Conservation (phyloP, 164 flowering plant genomes). For the Stephania cephalantha region DNA sequence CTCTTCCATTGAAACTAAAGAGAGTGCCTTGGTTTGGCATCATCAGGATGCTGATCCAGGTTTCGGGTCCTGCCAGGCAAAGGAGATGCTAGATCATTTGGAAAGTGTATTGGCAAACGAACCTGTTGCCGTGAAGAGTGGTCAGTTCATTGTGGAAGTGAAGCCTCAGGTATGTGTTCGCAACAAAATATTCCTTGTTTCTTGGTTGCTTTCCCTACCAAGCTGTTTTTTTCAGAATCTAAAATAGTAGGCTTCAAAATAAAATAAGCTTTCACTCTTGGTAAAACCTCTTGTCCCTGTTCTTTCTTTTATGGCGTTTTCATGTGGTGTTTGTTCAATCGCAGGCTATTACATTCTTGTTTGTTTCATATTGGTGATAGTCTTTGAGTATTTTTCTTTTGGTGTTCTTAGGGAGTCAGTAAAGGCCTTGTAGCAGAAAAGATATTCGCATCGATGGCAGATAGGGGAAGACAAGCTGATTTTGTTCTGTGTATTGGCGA, state of each 20-base stretch:
- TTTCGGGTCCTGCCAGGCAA: constrained; percentile 66
- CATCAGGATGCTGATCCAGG: constrained; percentile 65
- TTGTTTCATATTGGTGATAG: neutral
- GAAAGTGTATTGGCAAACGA: constrained; percentile 77
- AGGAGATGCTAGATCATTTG: constrained; percentile 65
- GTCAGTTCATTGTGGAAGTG: constrained; percentile 69
- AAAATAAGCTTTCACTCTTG: neutral
- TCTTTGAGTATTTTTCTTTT: neutral
- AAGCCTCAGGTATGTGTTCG: constrained; percentile 54
- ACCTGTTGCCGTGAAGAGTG: constrained; percentile 65
- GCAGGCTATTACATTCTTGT: neutral
- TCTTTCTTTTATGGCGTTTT: neutral
- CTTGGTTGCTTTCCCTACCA: neutral
- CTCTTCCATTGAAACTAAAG: constrained; percentile 58
- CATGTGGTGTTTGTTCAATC: neutral
- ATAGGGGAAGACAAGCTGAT: constrained; percentile 39
- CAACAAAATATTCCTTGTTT: neutral
- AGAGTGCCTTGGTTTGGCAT: constrained; percentile 79
- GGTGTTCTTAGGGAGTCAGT: constrained; percentile 41
- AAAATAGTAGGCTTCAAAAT: neutral
- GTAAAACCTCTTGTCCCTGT: neutral
- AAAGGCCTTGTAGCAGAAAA: constrained; percentile 59
- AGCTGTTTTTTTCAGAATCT: neutral
- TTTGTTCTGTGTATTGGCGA: constrained; percentile 59
- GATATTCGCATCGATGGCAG: constrained; percentile 45